A percentile compares a stretch with the other conserved stretches of the same genome.
phyloP scores from a whole-genome alignment of 257 asterid species.

The Solanum tarijense region DNA sequence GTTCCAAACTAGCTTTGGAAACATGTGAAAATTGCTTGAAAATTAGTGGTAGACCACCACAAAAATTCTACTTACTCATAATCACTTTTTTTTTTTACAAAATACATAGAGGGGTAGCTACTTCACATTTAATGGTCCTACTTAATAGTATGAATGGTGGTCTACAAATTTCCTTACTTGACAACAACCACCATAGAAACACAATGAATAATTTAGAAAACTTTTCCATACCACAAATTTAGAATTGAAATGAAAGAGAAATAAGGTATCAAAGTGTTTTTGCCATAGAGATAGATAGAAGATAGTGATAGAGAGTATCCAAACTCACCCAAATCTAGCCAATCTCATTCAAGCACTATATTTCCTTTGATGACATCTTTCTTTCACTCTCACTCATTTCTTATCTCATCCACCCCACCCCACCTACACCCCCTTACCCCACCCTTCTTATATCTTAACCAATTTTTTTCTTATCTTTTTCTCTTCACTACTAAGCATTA shows the following conservation, averaged over 20 bases:
- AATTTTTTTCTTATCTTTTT: not conserved
- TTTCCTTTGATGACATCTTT: slow-evolving; percentile 25
- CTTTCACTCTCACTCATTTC: slow-evolving; percentile 48
- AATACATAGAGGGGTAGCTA: not conserved
- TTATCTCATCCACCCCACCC: slow-evolving; percentile 28
- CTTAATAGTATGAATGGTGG: not conserved
- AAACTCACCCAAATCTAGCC: slow-evolving; percentile 24
- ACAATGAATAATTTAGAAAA: not conserved
- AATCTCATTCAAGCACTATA: slow-evolving; percentile 39
- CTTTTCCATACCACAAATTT: not conserved
- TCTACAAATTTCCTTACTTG: not conserved
- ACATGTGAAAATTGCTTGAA: not conserved
- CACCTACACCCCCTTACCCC: not conserved
- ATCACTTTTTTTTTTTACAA: not conserved
- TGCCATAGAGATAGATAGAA: not conserved
- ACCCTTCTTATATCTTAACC: not conserved
- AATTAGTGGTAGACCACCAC: not conserved
- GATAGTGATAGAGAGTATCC: slow-evolving; percentile 18
- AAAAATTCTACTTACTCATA: not conserved
- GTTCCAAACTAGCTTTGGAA: too few relatives aligned
- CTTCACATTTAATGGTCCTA: not conserved
- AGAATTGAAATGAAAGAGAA: not conserved
- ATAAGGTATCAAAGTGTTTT: not conserved
- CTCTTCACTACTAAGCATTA: not conserved
- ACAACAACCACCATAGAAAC: not conserved